Percentiles rank a stretch among this genome's conserved stretches.
Evolutionary conservation across 306 rosid species (phyloP).

Genomic region (Begonia masoniana): DNA sequence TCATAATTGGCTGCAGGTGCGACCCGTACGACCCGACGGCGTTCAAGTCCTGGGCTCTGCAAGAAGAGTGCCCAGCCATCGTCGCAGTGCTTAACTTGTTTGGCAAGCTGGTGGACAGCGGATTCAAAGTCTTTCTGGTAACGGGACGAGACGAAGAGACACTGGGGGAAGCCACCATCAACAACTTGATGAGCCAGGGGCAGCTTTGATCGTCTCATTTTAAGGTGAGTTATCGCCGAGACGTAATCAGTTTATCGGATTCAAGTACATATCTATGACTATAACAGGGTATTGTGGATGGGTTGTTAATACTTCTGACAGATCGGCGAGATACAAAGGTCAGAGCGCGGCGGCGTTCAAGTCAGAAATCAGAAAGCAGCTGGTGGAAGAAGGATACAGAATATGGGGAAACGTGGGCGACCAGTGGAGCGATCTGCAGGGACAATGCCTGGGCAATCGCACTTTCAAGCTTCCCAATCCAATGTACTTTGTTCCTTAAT

Average conservation of each 20-base stretch:
- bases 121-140: constrained; percentile 54
- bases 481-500: constrained; percentile 67
- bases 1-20: constrained; percentile 24
- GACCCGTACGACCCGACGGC: constrained; percentile 56
- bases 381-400: constrained; percentile 51
- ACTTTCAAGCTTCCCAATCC: constrained; percentile 88
- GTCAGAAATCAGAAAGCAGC: constrained; percentile 38
- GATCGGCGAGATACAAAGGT: constrained; percentile 41
- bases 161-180: constrained; percentile 31
- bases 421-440: constrained; percentile 90
- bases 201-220: constrained; percentile 54
- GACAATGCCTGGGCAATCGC: constrained; percentile 50
- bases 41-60: constrained; percentile 60
- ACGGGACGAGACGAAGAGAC: constrained; percentile 60
- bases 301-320: constrained; percentile 1
- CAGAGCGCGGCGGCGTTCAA: constrained; percentile 46
- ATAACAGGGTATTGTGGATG: no score
- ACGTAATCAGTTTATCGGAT: no score
- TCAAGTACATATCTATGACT: no score
- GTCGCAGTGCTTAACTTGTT: constrained; percentile 22
- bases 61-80: constrained; percentile 47
- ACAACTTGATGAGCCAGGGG: constrained; percentile 53
- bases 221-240: constrained; percentile 31
- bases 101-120: constrained; percentile 17
- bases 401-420: constrained; percentile 93